These are phyloP conservation scores for Psidium guajava DNA, from an alignment of 345 rosid species.

Conservation along the genomic window DNA sequence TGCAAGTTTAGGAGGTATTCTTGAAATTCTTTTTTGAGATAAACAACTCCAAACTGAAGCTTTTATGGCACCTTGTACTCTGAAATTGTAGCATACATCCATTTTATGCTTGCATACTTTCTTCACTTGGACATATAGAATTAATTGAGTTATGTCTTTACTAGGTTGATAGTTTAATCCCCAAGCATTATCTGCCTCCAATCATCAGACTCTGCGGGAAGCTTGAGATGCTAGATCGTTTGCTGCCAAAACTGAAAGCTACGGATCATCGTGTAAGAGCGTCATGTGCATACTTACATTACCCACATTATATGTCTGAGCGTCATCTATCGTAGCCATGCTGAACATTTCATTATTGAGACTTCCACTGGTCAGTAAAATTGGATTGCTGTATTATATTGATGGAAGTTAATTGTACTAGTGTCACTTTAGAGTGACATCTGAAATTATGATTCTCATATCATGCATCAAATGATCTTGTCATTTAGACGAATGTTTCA, in stretches of 20 bases:
- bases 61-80: neutral
- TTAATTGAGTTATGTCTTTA: conserved; percentile 1
- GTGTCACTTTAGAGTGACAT: neutral
- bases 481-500: neutral
- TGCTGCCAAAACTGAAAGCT: conserved; percentile 84
- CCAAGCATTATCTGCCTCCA: conserved; percentile 75
- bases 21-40: neutral
- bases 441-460: neutral
- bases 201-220: conserved; percentile 79
- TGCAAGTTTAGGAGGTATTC: neutral
- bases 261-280: conserved; percentile 81
- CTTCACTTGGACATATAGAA: neutral
- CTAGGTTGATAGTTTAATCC: conserved; percentile 69
- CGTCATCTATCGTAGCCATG: neutral
- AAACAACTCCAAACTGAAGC: neutral
- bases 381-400: neutral
- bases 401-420: neutral
- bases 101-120: neutral
- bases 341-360: neutral
- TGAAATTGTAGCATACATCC: neutral
- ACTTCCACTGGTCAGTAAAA: neutral
- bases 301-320: neutral
- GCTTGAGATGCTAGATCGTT: conserved; percentile 93
- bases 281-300: neutral
- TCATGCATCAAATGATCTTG: neutral